Evolutionary conservation across 2,329 filamentous ascomycete genomes (phyloP).

Genomic region (Tolypocladium tundrense): DNA sequence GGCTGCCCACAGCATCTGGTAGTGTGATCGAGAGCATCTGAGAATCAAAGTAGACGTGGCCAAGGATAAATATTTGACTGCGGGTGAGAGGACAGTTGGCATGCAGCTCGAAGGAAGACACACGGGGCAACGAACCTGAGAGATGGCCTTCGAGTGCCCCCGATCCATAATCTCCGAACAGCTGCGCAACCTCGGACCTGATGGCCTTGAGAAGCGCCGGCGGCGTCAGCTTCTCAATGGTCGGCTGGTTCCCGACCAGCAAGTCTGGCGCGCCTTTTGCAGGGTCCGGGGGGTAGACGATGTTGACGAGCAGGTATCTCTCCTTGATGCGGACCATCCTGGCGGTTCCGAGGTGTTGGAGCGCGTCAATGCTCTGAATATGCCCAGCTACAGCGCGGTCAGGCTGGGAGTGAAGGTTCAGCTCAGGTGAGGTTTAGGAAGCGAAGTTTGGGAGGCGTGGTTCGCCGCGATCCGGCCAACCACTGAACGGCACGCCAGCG

Average conservation of each 20-base stretch:
- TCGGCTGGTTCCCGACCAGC: conserved; percentile 70
- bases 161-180: conserved; percentile 85
- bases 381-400: background rate
- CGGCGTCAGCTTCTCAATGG: conserved; percentile 58
- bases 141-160: conserved; percentile 63
- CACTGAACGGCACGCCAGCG: background rate
- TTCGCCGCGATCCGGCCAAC: background rate
- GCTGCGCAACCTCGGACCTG: conserved; percentile 54
- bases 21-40: conserved; percentile 70
- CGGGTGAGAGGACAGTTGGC: background rate
- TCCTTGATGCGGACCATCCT: conserved; percentile 92
- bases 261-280: conserved; percentile 41
- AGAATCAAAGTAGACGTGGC: conserved; percentile 95
- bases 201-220: conserved; percentile 59
- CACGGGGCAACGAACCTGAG: conserved; percentile 40
- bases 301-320: conserved; percentile 89
- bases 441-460: background rate
- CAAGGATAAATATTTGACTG: conserved; percentile 85
- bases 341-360: background rate
- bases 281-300: conserved; percentile 65
- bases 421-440: background rate
- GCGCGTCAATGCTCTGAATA: background rate
- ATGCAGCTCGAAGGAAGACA: background rate
- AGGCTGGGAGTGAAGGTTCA: background rate
- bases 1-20: conserved; percentile 82